phyloP scores from a whole-genome alignment of 176 grass and related monocot genomes.

The Eragrostis curvula region DNA sequence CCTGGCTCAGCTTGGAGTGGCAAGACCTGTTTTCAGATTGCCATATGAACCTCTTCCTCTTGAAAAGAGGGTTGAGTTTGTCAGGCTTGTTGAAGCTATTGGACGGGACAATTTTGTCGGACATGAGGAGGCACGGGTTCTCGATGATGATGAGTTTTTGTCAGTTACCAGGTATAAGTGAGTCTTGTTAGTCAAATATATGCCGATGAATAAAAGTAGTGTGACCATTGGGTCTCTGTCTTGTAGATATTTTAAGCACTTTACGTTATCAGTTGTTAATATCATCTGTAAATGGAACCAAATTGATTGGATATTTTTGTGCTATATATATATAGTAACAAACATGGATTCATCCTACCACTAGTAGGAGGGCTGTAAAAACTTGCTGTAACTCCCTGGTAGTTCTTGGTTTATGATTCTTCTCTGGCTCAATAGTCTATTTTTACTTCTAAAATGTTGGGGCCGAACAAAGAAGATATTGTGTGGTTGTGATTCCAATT shows the following conservation, averaged over 20 bases:
- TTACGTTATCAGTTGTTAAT: not conserved
- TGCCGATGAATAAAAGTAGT: not conserved
- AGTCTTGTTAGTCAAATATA: not conserved
- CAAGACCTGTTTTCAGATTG: constrained; percentile 70
- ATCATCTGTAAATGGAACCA: constrained; percentile 3
- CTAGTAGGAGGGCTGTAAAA: no score
- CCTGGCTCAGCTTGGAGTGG: constrained; percentile 75
- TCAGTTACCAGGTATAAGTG: constrained; percentile 68
- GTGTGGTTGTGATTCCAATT: no score
- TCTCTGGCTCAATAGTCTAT: no score
- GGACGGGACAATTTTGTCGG: constrained; percentile 79
- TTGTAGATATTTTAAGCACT: not conserved
- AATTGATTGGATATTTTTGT: not conserved
- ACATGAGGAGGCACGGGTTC: constrained; percentile 57
- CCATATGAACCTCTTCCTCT: constrained; percentile 81
- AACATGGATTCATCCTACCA: not conserved
- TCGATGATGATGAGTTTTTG: constrained; percentile 80
- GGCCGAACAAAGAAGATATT: no score
- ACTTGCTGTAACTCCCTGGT: no score
- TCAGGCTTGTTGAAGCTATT: constrained; percentile 66
- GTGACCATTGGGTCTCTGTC: not conserved
- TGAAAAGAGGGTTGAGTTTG: constrained; percentile 73
- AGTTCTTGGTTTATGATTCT: no score
- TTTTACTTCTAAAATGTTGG: no score
- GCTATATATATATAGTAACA: not conserved